These are phyloP conservation scores for Elymus sibiricus DNA, from an alignment of 176 grass and related monocot genomes.

Conservation along the genomic window DNA sequence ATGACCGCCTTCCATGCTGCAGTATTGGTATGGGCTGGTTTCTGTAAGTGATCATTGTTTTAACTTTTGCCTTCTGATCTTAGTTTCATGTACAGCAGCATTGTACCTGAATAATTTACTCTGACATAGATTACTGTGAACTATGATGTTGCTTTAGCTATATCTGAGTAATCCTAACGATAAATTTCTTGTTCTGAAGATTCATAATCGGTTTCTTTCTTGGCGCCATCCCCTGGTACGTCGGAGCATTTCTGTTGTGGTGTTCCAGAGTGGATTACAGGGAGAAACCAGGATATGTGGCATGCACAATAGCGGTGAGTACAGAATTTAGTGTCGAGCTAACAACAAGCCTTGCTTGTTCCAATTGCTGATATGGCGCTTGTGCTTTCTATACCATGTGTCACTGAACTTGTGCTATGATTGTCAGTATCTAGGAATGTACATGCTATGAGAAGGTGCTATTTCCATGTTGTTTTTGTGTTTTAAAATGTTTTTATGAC, in stretches of 20 bases:
- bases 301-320: conserved; percentile 77
- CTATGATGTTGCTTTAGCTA: conserved; percentile 9
- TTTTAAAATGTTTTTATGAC: background rate
- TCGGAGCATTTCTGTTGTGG: conserved; percentile 71
- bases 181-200: conserved; percentile 27
- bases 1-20: conserved; percentile 67
- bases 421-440: background rate
- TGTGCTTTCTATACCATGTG: conserved; percentile 1
- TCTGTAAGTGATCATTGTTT: conserved; percentile 52
- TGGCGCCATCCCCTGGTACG: conserved; percentile 85
- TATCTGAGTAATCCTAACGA: conserved; percentile 6
- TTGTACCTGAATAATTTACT: background rate
- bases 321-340: background rate
- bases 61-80: background rate
- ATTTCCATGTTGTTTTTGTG: background rate
- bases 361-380: background rate
- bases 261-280: conserved; percentile 64
- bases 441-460: background rate
- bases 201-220: conserved; percentile 92
- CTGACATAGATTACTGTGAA: background rate
- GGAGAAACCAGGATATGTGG: conserved; percentile 83
- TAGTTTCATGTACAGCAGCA: conserved; percentile 8
- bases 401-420: background rate
- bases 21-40: conserved; percentile 86
- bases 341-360: background rate